Conservation (phyloP, 352 stramenopile species). For the Phytophthora capsici region DNA sequence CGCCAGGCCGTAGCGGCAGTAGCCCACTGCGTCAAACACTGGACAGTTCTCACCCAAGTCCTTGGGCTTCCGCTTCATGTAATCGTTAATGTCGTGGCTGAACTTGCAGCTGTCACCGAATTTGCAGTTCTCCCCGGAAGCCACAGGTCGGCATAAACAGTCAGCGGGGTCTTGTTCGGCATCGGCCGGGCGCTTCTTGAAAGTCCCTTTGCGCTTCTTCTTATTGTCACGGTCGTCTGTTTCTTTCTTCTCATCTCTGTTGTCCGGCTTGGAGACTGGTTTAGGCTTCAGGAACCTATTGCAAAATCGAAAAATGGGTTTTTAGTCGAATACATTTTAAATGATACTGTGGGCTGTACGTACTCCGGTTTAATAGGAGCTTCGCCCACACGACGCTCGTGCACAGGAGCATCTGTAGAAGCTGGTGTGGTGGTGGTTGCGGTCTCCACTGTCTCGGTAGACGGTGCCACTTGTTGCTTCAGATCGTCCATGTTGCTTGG, state of each 20-base stretch:
- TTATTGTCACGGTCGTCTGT: conserved; percentile 23
- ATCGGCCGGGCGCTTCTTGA: conserved; percentile 89
- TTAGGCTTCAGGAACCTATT: conserved; percentile 72
- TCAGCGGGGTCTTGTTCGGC: conserved; percentile 66
- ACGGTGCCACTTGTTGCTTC: conserved; percentile 16
- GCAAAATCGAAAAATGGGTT: not conserved
- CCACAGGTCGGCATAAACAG: conserved; percentile 69
- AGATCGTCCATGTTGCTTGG: not conserved
- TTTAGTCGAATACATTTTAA: conserved; percentile 1
- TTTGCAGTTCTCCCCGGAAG: conserved; percentile 63
- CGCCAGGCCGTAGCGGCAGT: conserved; percentile 92
- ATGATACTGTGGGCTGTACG: conserved; percentile 27
- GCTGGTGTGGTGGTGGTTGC: not conserved
- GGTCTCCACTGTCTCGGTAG: not conserved
- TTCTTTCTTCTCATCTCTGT: not conserved
- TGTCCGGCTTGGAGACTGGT: conserved; percentile 19
- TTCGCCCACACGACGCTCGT: conserved; percentile 33
- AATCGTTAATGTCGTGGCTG: conserved; percentile 83
- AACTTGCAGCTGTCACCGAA: conserved; percentile 89
- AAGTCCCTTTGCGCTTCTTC: conserved; percentile 66
- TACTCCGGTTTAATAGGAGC: conserved; percentile 58
- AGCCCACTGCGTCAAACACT: conserved; percentile 82
- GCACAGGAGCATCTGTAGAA: conserved; percentile 8
- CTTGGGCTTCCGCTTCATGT: conserved; percentile 87
- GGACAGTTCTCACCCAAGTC: conserved; percentile 82